Conservation (phyloP, 2,329 filamentous ascomycete genomes). For the Sporothrix protearum region DNA sequence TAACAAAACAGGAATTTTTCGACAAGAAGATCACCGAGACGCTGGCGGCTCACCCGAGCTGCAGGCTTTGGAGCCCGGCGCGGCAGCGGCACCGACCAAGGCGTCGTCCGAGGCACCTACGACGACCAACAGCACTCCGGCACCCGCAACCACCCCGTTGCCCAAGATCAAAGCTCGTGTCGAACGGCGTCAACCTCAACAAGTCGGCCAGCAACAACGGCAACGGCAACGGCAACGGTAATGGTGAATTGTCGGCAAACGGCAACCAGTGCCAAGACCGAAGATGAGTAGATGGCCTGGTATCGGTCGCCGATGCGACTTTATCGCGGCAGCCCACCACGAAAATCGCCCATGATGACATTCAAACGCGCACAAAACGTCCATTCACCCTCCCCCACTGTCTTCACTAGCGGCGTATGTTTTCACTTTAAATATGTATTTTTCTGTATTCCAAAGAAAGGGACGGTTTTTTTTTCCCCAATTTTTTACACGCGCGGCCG, state of each 20-base stretch:
- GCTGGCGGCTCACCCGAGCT: slow-evolving; percentile 30
- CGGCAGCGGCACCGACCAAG: slow-evolving; percentile 31
- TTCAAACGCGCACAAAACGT: neutral
- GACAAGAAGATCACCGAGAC: slow-evolving; percentile 47
- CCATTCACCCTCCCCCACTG: neutral
- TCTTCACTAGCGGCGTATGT: slow-evolving; percentile 4
- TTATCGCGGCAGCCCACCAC: neutral
- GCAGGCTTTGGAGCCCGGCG: slow-evolving; percentile 30
- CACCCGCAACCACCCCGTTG: slow-evolving; percentile 23
- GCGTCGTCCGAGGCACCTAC: slow-evolving; percentile 43
- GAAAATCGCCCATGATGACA: neutral
- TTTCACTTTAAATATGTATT: neutral
- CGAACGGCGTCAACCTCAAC: slow-evolving; percentile 26
- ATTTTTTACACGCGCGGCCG: neutral
- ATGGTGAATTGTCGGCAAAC: slow-evolving; percentile 1
- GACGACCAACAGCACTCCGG: slow-evolving; percentile 34
- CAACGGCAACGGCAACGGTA: slow-evolving; percentile 10
- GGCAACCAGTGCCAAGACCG: slow-evolving; percentile 9
- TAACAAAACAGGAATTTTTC: slow-evolving; percentile 51
- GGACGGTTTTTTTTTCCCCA: neutral
- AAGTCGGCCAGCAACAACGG: slow-evolving; percentile 14
- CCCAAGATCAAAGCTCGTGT: slow-evolving; percentile 33
- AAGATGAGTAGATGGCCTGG: slow-evolving; percentile 17
- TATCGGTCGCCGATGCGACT: neutral
- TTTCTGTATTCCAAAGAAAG: slow-evolving; percentile 14